Percentiles rank a stretch among this genome's conserved stretches.
These are phyloP conservation scores for Cucumis hystrix DNA, from an alignment of 306 rosid species.

Conservation along the genomic window DNA sequence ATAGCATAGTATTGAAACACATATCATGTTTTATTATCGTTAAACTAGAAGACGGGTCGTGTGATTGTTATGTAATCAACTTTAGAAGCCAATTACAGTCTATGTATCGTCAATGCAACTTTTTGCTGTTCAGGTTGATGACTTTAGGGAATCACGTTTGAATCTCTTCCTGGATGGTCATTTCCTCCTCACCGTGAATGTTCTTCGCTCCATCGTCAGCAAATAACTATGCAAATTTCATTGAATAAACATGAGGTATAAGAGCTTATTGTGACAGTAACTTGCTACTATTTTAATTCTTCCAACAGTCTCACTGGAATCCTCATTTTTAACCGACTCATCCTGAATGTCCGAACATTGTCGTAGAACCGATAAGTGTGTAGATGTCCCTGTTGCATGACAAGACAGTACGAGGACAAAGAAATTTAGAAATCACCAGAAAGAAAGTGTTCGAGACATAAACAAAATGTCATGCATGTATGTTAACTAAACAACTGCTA, in stretches of 20 bases:
- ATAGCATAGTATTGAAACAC: neutral
- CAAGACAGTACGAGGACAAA: neutral
- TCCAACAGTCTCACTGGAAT: conserved; percentile 42
- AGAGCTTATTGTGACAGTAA: conserved; percentile 53
- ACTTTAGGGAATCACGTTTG: neutral
- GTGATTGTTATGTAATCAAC: neutral
- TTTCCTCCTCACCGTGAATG: neutral
- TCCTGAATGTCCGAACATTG: conserved; percentile 91
- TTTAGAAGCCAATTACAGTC: neutral
- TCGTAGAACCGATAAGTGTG: conserved; percentile 95
- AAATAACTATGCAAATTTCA: neutral
- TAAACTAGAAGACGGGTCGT: neutral
- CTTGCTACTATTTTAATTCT: conserved; percentile 88
- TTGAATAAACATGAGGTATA: neutral
- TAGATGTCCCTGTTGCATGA: conserved; percentile 64
- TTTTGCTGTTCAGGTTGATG: neutral
- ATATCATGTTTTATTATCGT: neutral
- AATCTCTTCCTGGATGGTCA: neutral
- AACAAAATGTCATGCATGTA: neutral
- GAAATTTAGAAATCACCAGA: neutral
- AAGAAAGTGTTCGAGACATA: too few species aligned
- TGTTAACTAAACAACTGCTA: neutral
- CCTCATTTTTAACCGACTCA: conserved; percentile 58
- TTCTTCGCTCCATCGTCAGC: neutral
- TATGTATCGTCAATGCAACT: neutral